A percentile compares a stretch with the other conserved stretches of the same genome.
Evolutionary conservation across 2,329 filamentous ascomycete species (phyloP).

Genomic region (Penicillium sp.): DNA sequence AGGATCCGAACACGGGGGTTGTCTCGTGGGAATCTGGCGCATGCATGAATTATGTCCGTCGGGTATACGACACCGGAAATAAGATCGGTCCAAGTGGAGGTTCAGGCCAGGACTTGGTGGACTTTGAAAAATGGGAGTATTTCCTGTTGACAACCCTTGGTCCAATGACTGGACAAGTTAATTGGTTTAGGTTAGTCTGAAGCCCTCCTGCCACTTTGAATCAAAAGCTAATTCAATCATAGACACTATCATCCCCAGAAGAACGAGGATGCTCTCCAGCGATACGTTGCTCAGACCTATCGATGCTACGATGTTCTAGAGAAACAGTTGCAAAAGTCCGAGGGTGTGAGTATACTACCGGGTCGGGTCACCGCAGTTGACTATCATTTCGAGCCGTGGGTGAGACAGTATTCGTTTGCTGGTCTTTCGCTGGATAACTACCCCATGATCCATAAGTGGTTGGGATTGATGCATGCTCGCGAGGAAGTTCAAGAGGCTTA

Average conservation of each 20-base stretch:
- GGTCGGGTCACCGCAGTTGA: constrained; percentile 46
- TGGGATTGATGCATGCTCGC: constrained; percentile 39
- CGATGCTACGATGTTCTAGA: constrained; percentile 51
- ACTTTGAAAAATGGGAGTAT: constrained; percentile 54
- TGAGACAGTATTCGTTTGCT: constrained; percentile 44
- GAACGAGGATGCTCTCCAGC: constrained; percentile 48
- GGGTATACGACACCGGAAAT: constrained; percentile 49
- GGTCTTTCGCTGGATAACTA: constrained; percentile 47
- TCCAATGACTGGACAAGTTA: constrained; percentile 48
- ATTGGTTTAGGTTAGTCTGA: constrained; percentile 43
- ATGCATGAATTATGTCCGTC: constrained; percentile 44
- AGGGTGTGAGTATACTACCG: constrained; percentile 44
- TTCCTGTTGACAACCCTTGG: constrained; percentile 48
- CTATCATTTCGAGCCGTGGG: constrained; percentile 50
- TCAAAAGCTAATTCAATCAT: neutral
- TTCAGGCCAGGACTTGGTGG: constrained; percentile 44
- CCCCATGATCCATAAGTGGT: constrained; percentile 46
- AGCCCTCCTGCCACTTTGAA: too few species aligned
- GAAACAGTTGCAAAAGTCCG: constrained; percentile 45
- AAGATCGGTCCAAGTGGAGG: constrained; percentile 40
- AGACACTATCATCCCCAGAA: constrained; percentile 45
- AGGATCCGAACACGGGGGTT: constrained; percentile 46
- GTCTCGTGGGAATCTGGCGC: constrained; percentile 46
- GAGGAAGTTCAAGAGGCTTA: constrained; percentile 49
- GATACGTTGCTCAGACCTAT: constrained; percentile 46